Evolutionary conservation across 2,329 filamentous ascomycete species (phyloP).

Genomic region (Arthrobotrys iridis): DNA sequence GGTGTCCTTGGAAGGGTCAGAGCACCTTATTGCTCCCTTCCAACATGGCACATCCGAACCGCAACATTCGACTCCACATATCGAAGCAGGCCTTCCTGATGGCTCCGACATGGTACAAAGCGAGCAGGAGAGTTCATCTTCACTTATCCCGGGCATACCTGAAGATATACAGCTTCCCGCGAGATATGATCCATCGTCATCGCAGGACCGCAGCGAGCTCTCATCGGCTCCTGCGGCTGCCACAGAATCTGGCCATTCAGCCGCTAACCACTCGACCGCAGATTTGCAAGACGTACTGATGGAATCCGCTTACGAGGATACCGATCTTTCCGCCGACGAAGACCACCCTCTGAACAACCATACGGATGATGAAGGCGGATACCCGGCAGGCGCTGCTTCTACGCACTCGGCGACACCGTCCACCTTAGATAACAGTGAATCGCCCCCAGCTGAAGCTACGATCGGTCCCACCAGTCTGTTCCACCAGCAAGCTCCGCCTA

Average conservation of each 20-base stretch:
- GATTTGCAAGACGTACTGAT: conserved; percentile 19
- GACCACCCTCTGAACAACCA: not conserved
- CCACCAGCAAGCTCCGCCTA: not conserved
- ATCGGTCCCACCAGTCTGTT: not conserved
- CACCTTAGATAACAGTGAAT: not conserved
- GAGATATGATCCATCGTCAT: conserved; percentile 2
- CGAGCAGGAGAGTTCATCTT: not conserved
- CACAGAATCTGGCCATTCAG: not conserved
- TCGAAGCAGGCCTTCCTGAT: not conserved
- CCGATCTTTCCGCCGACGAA: conserved; percentile 36
- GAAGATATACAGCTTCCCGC: not conserved
- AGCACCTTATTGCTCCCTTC: not conserved
- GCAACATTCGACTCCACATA: not conserved
- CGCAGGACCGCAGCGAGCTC: not conserved
- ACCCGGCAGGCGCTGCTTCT: not conserved
- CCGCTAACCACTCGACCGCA: not conserved
- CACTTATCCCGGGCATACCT: not conserved
- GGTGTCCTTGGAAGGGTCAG: not conserved
- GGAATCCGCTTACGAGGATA: conserved; percentile 33
- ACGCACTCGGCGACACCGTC: not conserved
- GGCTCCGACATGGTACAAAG: conserved; percentile 8
- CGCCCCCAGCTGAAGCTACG: not conserved
- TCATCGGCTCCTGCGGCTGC: not conserved
- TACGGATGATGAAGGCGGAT: not conserved
- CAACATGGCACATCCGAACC: not conserved